Evolutionary conservation across 2,329 filamentous ascomycete genomes (phyloP).

Genomic region (Pseudogymnoascus sp.): DNA sequence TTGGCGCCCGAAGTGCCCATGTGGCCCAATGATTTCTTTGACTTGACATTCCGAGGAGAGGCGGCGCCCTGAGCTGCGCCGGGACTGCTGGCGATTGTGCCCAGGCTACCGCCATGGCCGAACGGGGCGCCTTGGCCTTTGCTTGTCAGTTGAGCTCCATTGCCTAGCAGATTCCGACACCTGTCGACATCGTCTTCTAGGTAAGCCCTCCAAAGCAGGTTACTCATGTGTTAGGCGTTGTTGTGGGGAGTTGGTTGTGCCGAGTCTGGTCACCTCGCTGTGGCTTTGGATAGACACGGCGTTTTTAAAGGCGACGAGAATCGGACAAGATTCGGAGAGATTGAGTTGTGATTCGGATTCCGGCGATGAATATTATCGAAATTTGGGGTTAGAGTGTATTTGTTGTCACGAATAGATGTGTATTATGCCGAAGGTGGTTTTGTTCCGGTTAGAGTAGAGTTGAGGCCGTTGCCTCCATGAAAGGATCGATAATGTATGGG

Average conservation of each 20-base stretch:
- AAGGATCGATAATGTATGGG: not conserved
- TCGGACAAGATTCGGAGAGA: slow-evolving; percentile 23
- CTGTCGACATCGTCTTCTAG: slow-evolving; percentile 95
- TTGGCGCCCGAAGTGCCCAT: slow-evolving; percentile 36
- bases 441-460: not conserved
- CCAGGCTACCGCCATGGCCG: slow-evolving; percentile 34
- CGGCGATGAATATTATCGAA: slow-evolving; percentile 13
- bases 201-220: slow-evolving; percentile 92
- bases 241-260: slow-evolving; percentile 30
- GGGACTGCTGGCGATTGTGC: slow-evolving; percentile 30
- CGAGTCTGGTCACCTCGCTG: slow-evolving; percentile 63
- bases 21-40: slow-evolving; percentile 45
- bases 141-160: slow-evolving; percentile 42
- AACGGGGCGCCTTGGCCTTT: slow-evolving; percentile 43
- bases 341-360: slow-evolving; percentile 38
- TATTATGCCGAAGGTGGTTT: not conserved
- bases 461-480: slow-evolving; percentile 1
- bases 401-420: not conserved
- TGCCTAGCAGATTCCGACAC: slow-evolving; percentile 78
- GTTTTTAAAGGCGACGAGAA: slow-evolving; percentile 71
- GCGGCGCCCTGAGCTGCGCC: slow-evolving; percentile 28
- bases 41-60: slow-evolving; percentile 45
- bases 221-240: slow-evolving; percentile 68
- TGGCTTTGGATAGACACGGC: slow-evolving; percentile 81
- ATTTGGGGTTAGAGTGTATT: not conserved